A percentile compares a stretch with the other conserved stretches of the same genome.
Conservation (phyloP, 306 rosid genomes). For the Cercis canadensis region DNA sequence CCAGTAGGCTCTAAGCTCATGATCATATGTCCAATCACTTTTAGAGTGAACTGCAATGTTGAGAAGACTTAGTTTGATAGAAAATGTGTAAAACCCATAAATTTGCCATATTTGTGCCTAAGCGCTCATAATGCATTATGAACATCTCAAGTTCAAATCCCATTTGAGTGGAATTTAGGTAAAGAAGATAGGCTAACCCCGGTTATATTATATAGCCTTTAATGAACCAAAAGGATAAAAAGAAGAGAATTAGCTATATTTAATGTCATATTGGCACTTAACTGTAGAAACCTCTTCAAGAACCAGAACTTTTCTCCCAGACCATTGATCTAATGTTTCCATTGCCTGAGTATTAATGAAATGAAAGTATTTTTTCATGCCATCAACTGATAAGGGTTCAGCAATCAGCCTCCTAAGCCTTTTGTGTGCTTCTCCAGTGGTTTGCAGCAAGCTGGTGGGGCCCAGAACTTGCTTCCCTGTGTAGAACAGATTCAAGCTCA, state of each 20-base stretch:
- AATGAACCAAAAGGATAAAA: too few relatives aligned
- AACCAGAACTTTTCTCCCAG: conserved; percentile 57
- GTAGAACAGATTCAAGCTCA: conserved; percentile 79
- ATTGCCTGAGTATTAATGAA: conserved; percentile 73
- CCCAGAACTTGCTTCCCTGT: conserved; percentile 85
- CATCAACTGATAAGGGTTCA: conserved; percentile 81
- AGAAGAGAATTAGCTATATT: neutral
- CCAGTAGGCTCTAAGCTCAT: conserved; percentile 88
- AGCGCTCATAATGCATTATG: too few relatives aligned
- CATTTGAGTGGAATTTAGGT: too few relatives aligned
- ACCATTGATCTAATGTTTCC: conserved; percentile 68
- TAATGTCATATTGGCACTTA: conserved; percentile 40
- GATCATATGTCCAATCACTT: conserved; percentile 93
- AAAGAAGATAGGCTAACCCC: too few relatives aligned
- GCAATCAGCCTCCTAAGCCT: conserved; percentile 75
- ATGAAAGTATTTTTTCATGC: conserved; percentile 73
- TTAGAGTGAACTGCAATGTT: conserved; percentile 70
- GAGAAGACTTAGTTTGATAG: conserved; percentile 15
- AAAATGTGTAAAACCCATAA: neutral
- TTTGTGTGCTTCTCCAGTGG: conserved; percentile 81
- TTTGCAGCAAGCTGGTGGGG: conserved; percentile 81
- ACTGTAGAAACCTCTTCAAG: conserved; percentile 92
- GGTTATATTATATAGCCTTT: too few relatives aligned
- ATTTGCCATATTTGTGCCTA: conserved; percentile 7
- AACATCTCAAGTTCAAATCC: too few relatives aligned